These are phyloP conservation scores for Pichia rugopelliculosa DNA, from an alignment of 805 yeast genomes.

Conservation along the genomic window DNA sequence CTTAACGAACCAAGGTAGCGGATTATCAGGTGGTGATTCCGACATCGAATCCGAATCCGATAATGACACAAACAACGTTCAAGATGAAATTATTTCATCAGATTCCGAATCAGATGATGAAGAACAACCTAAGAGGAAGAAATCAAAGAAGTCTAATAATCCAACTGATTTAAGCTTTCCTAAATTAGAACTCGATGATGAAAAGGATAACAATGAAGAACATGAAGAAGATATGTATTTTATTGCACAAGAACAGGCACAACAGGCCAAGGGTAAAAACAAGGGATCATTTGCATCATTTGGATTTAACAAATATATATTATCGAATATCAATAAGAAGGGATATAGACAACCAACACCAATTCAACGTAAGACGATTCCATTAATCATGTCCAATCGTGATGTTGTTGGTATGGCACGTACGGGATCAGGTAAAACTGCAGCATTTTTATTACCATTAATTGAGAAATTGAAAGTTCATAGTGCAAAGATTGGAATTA, in stretches of 20 bases:
- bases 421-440: slow-evolving; percentile 98
- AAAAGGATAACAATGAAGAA: slow-evolving; percentile 22
- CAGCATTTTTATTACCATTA: slow-evolving; percentile 89
- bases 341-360: slow-evolving; percentile 97
- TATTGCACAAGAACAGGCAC: slow-evolving; percentile 14
- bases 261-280: slow-evolving; percentile 44
- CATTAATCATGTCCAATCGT: slow-evolving; percentile 74
- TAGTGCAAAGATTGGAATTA: slow-evolving; percentile 77
- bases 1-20: slow-evolving; percentile 22
- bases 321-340: slow-evolving; percentile 66
- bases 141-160: slow-evolving; percentile 3
- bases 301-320: slow-evolving; percentile 69
- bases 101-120: slow-evolving; percentile 21
- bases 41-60: slow-evolving; percentile 6
- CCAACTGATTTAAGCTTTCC: slow-evolving; percentile 26
- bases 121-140: slow-evolving; percentile 13
- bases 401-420: slow-evolving; percentile 99
- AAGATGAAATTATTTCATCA: slow-evolving; percentile 46
- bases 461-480: slow-evolving; percentile 79
- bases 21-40: not conserved
- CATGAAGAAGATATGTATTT: slow-evolving; percentile 16
- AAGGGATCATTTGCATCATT: slow-evolving; percentile 80
- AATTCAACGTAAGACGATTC: slow-evolving; percentile 92
- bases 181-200: slow-evolving; percentile 38
- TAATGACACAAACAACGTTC: slow-evolving; percentile 26